These are phyloP conservation scores for Triticum monococcum DNA, from an alignment of 176 grass and related monocot species.

Conservation along the genomic window DNA sequence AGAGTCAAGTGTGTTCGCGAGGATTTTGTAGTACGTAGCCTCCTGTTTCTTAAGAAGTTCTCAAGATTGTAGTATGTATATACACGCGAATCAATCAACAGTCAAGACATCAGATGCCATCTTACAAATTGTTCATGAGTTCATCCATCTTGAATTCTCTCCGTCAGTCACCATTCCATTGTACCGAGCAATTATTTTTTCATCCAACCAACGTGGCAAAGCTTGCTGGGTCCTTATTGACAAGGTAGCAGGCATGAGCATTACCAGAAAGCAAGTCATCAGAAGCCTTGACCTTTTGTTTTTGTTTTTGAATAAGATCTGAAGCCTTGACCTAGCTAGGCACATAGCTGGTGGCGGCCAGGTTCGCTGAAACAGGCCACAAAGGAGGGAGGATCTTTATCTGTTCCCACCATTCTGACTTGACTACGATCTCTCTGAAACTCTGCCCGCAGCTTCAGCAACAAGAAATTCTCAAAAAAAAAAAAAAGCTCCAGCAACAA, in stretches of 20 bases:
- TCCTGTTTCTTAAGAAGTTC: background rate
- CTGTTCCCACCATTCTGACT: background rate
- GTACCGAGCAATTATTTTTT: too few species aligned
- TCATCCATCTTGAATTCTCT: background rate
- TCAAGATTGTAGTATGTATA: background rate
- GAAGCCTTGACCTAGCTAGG: background rate
- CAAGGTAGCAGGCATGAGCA: too few species aligned
- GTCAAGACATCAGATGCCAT: background rate
- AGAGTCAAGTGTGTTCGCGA: background rate
- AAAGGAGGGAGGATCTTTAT: background rate
- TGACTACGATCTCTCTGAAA: background rate
- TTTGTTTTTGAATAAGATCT: background rate
- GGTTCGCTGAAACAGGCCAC: too few species aligned
- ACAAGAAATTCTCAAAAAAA: too few species aligned
- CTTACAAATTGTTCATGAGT: background rate
- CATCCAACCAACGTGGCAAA: too few species aligned
- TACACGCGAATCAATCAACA: background rate
- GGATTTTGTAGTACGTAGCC: background rate
- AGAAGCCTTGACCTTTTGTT: background rate
- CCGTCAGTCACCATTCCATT: too few species aligned
- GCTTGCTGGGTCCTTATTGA: too few species aligned
- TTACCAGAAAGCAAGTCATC: background rate
- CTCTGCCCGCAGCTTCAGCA: too few species aligned
- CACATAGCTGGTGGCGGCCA: background rate
- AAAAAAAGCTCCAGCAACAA: too few species aligned